phyloP scores from a whole-genome alignment of 2,329 filamentous ascomycete species.

The Cytospora paraplurivora region DNA sequence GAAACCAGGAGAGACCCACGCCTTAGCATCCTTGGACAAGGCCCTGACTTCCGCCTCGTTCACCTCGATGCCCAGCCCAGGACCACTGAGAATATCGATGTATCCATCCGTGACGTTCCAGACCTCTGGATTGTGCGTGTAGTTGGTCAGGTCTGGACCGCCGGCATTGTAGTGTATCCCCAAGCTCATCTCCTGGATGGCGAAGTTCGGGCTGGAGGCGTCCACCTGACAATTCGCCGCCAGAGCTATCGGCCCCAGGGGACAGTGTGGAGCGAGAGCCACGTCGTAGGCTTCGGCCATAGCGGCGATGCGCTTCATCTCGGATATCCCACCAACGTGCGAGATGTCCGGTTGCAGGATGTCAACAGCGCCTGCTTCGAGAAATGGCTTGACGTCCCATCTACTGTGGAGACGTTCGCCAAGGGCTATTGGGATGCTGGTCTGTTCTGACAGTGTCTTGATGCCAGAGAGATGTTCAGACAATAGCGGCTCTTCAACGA shows the following conservation, averaged over 20 bases:
- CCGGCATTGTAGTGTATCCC: conserved; percentile 70
- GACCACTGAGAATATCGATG: conserved; percentile 53
- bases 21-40: conserved; percentile 50
- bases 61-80: conserved; percentile 62
- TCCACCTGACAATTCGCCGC: conserved; percentile 65
- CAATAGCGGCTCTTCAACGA: conserved; percentile 67
- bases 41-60: conserved; percentile 63
- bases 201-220: conserved; percentile 56
- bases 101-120: conserved; percentile 62
- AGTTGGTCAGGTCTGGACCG: conserved; percentile 59
- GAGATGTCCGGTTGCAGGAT: conserved; percentile 66
- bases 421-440: conserved; percentile 62
- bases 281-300: conserved; percentile 69
- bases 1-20: conserved; percentile 64
- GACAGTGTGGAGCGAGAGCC: conserved; percentile 65
- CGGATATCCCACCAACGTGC: conserved; percentile 66
- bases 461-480: conserved; percentile 63
- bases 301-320: conserved; percentile 61
- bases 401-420: conserved; percentile 65
- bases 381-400: conserved; percentile 66
- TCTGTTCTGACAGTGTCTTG: conserved; percentile 56
- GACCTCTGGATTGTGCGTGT: conserved; percentile 58
- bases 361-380: conserved; percentile 62
- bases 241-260: conserved; percentile 64
- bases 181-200: conserved; percentile 68